Conservation (phyloP, 192 early-diverging fungal genomes). For the Coemansia sp. region DNA sequence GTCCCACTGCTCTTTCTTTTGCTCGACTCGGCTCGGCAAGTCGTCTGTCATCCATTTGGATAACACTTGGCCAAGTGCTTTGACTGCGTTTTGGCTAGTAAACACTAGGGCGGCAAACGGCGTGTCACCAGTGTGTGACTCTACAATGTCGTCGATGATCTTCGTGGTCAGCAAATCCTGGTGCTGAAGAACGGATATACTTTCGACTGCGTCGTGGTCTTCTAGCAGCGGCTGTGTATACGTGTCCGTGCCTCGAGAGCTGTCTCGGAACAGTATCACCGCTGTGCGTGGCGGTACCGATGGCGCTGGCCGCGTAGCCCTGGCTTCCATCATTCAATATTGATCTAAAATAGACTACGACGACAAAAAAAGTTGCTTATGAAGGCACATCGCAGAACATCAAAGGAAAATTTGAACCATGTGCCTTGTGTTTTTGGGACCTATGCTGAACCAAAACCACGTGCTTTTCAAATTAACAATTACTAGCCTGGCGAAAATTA, state of each 20-base stretch:
- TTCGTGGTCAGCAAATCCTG: constrained; percentile 18
- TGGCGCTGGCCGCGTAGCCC: not conserved
- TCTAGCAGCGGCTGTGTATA: constrained; percentile 20
- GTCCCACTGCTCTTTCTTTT: constrained; percentile 5
- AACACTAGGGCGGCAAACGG: constrained; percentile 28
- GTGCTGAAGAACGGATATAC: constrained; percentile 30
- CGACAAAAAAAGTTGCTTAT: not conserved
- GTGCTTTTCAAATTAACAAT: not conserved
- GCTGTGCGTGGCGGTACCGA: not conserved
- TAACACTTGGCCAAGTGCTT: constrained; percentile 18
- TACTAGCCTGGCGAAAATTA: not conserved
- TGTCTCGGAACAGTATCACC: constrained; percentile 40
- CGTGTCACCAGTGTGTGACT: not conserved
- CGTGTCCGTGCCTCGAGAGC: constrained; percentile 7
- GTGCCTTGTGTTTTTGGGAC: constrained; percentile 3
- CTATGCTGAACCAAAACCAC: not conserved
- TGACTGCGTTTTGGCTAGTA: constrained; percentile 41
- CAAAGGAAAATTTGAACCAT: not conserved
- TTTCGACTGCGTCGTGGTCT: constrained; percentile 23
- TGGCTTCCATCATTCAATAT: not conserved
- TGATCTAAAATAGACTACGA: not conserved
- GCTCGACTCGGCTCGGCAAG: not conserved
- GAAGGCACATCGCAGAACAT: not conserved
- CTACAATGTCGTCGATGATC: constrained; percentile 6
- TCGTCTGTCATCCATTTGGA: constrained; percentile 4